These are phyloP conservation scores for Mortierella sp. DNA, from an alignment of 371 early-diverging fungal genomes.

Conservation along the genomic window DNA sequence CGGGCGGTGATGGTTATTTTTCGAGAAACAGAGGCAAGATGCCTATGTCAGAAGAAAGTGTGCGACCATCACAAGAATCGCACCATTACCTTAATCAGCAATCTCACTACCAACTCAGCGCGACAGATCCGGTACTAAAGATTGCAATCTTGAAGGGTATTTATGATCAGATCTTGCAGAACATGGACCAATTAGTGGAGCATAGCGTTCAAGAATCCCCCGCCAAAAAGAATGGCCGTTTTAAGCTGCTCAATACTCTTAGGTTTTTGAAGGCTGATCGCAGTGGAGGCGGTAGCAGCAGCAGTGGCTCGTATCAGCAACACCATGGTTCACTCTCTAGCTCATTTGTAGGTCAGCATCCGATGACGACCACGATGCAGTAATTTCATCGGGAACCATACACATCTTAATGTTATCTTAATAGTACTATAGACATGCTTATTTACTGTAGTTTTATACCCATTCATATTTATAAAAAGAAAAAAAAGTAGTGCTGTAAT, in stretches of 20 bases:
- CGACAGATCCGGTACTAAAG: slow-evolving; percentile 55
- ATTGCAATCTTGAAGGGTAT: slow-evolving; percentile 59
- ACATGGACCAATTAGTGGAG: slow-evolving; percentile 46
- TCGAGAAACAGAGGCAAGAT: slow-evolving; percentile 14
- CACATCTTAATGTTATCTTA: background rate
- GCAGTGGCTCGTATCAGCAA: slow-evolving; percentile 14
- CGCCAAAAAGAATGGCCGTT: slow-evolving; percentile 46
- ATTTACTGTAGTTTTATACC: background rate
- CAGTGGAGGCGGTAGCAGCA: slow-evolving; percentile 11
- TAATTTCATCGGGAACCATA: background rate
- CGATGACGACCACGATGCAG: slow-evolving; percentile 10
- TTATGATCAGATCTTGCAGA: slow-evolving; percentile 58
- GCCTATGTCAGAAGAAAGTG: background rate
- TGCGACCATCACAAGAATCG: slow-evolving; percentile 10
- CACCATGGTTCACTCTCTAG: slow-evolving; percentile 31
- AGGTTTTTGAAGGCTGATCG: slow-evolving; percentile 48
- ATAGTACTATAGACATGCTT: background rate
- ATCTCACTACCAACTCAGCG: slow-evolving; percentile 14
- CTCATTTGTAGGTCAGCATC: slow-evolving; percentile 10
- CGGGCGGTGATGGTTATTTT: slow-evolving; percentile 13
- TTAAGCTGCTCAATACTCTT: slow-evolving; percentile 46
- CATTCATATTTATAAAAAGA: background rate
- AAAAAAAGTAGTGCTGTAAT: background rate
- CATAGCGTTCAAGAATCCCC: slow-evolving; percentile 47
- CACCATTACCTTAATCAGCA: slow-evolving; percentile 17